phyloP scores from a whole-genome alignment of 306 rosid species.

The Gleditsia sinensis region DNA sequence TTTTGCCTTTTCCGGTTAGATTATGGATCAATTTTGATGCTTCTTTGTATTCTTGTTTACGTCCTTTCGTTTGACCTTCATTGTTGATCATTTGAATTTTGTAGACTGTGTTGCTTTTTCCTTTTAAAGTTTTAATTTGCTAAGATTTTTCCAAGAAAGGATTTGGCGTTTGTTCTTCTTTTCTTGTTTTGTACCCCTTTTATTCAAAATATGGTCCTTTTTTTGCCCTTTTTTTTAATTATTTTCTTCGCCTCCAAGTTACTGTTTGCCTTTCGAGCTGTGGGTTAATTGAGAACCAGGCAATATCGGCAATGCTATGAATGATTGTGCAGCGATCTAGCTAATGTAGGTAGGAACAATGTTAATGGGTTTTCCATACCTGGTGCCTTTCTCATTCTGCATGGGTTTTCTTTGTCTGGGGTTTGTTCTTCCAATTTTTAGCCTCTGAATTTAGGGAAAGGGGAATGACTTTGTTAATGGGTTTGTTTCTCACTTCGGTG shows the following conservation, averaged over 20 bases:
- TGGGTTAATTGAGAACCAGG: neutral
- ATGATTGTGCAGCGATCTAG: neutral
- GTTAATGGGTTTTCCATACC: neutral
- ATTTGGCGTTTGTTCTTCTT: neutral
- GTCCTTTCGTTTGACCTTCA: neutral
- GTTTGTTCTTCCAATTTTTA: neutral
- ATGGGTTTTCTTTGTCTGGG: too few relatives aligned
- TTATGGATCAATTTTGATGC: neutral
- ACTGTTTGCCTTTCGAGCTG: neutral
- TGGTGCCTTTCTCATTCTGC: neutral
- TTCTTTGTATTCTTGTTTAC: neutral
- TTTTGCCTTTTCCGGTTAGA: neutral
- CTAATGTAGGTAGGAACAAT: neutral
- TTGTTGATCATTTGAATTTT: neutral
- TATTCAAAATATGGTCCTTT: too few relatives aligned
- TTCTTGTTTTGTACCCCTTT: neutral
- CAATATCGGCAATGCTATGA: neutral
- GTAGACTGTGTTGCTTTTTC: neutral
- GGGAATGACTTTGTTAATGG: too few relatives aligned
- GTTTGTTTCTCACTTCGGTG: too few relatives aligned
- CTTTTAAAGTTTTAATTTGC: neutral
- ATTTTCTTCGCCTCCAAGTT: neutral
- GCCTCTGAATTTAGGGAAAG: too few relatives aligned
- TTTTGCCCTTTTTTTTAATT: too few relatives aligned
- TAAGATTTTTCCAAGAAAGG: neutral